Percentiles rank a stretch among this genome's conserved stretches.
Evolutionary conservation across 371 early-diverging fungal genomes (phyloP).

Genomic region (Mucor mucedo): DNA sequence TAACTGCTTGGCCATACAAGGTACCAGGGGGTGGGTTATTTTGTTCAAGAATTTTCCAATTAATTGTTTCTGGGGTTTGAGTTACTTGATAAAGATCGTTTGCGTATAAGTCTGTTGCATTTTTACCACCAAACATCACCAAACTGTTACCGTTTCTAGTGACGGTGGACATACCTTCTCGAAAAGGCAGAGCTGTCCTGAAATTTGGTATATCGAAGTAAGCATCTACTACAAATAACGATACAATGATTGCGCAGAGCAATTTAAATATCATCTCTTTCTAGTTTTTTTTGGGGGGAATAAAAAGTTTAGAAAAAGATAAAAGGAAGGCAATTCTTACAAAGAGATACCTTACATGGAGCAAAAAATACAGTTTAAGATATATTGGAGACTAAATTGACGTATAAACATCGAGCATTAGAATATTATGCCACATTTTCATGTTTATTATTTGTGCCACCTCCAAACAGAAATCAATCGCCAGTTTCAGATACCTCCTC

Average conservation of each 20-base stretch:
- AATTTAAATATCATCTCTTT: not conserved
- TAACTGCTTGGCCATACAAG: slow-evolving; percentile 26
- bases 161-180: slow-evolving; percentile 34
- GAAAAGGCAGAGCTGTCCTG: slow-evolving; percentile 31
- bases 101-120: slow-evolving; percentile 25
- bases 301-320: not conserved
- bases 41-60: slow-evolving; percentile 27
- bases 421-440: too few species aligned
- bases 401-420: too few species aligned
- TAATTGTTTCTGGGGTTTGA: slow-evolving; percentile 17
- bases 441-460: too few species aligned
- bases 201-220: slow-evolving; percentile 32
- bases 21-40: slow-evolving; percentile 25
- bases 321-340: not conserved
- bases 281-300: not conserved
- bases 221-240: slow-evolving; percentile 10
- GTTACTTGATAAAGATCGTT: slow-evolving; percentile 30
- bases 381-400: too few species aligned
- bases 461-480: too few species aligned
- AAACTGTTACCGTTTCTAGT: slow-evolving; percentile 28
- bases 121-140: slow-evolving; percentile 39
- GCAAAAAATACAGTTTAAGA: too few species aligned
- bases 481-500: too few species aligned
- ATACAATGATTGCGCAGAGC: not conserved
- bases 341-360: not conserved